phyloP scores from a whole-genome alignment of 805 yeast species.

The Candida awuae region DNA sequence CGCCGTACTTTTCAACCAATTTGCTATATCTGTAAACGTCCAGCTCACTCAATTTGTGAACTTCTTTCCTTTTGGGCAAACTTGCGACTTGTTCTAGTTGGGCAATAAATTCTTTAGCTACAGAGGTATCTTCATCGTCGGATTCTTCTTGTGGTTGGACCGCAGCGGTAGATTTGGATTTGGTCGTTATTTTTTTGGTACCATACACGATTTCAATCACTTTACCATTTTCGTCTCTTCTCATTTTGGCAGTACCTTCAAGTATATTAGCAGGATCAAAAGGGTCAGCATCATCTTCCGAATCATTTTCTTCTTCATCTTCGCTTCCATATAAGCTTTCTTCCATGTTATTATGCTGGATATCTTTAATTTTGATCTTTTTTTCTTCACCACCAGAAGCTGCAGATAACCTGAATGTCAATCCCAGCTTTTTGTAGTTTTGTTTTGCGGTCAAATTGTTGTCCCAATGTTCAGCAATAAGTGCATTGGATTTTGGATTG shows the following conservation, averaged over 20 bases:
- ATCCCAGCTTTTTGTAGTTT: constrained; percentile 78
- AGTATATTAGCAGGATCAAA: constrained; percentile 56
- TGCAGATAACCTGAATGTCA: constrained; percentile 55
- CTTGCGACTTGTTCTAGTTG: constrained; percentile 59
- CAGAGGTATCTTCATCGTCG: constrained; percentile 27
- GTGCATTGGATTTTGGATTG: constrained; percentile 62
- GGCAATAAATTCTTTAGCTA: constrained; percentile 49
- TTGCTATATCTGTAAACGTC: constrained; percentile 65
- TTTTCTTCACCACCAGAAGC: constrained; percentile 80
- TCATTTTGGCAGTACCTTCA: constrained; percentile 70
- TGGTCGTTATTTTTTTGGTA: constrained; percentile 34
- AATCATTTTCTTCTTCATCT: constrained; percentile 29
- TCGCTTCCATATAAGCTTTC: constrained; percentile 23
- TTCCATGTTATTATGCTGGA: constrained; percentile 13
- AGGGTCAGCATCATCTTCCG: constrained; percentile 30
- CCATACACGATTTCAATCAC: constrained; percentile 66
- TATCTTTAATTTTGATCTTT: constrained; percentile 34
- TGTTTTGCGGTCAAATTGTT: constrained; percentile 70
- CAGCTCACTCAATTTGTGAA: constrained; percentile 46
- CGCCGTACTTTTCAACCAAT: constrained; percentile 73
- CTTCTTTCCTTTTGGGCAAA: constrained; percentile 39
- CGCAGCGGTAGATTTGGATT: neutral
- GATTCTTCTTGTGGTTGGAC: constrained; percentile 18
- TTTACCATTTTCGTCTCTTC: constrained; percentile 62
- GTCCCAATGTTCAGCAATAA: constrained; percentile 91